phyloP scores from a whole-genome alignment of 129 eudicot species.

The Arctium lappa region DNA sequence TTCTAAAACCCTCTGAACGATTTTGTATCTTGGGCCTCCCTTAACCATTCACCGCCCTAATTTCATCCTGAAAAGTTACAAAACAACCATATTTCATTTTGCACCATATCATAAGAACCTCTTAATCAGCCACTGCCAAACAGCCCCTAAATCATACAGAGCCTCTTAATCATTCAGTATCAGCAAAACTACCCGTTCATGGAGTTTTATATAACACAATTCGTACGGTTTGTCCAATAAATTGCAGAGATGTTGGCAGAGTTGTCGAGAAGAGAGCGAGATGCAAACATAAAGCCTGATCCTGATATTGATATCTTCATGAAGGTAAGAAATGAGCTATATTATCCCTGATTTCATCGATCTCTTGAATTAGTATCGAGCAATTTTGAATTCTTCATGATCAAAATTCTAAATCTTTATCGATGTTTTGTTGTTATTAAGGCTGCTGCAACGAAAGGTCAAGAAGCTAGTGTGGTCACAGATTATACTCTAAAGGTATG shows the following conservation, averaged over 20 bases:
- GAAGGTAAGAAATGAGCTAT: conserved; percentile 51
- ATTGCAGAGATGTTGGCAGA: conserved; percentile 80
- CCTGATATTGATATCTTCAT: conserved; percentile 78
- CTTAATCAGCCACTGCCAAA: no score
- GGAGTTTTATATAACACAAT: not conserved
- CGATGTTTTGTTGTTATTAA: conserved; percentile 23
- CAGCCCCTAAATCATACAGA: no score
- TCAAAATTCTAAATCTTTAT: not conserved
- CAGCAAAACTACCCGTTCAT: not conserved
- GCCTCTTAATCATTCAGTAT: not conserved
- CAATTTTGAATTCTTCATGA: not conserved
- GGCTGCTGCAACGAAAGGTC: conserved; percentile 80
- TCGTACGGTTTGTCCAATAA: not conserved
- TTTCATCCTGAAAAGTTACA: no score
- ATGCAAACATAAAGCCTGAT: conserved; percentile 80
- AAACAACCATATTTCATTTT: no score
- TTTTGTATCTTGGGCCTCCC: no score
- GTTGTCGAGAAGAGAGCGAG: conserved; percentile 80
- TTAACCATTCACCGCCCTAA: no score
- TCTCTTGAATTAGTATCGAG: not conserved
- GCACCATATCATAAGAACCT: no score
- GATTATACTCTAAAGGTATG: conserved; percentile 79
- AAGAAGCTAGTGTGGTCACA: conserved; percentile 68
- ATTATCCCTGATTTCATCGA: not conserved
- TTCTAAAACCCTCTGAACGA: no score